Base-by-base conservation (phyloP, 2,329 filamentous ascomycete genomes). In the Sporothrix brasiliensis region DNA sequence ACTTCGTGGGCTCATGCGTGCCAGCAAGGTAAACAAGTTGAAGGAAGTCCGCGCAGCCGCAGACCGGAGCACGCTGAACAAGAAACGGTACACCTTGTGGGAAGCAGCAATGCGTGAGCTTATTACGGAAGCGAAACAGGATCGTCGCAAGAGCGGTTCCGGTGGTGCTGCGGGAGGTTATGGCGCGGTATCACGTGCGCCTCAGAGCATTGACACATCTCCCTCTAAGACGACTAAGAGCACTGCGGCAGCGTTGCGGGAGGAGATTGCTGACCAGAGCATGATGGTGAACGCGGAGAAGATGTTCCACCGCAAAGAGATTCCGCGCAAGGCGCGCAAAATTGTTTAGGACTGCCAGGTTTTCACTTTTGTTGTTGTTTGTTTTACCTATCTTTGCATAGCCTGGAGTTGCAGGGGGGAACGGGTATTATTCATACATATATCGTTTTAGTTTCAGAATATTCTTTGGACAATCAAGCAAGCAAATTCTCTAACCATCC, bases 21-120 rank as follows among this genome's bases (percentile, higher is more conserved):
- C 88, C 21, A 87, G 86, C 69, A 90, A 90, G 77, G 85, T 87
- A 74, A 86, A 87, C 66, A 87, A 87, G 74, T 87, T 89, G 74
- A 89, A 89, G 76, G 88, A 89, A 75, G 84, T 88, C 56, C 87
- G 86, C 74, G 81, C 83, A 2, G 78, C 85, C 2, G 87, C 88
- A 2, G 82, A 86, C 73, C 82, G 83, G 69, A 83, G 88, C 74
- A 76, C 79, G 2, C 79, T 83, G 24, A 85, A 84, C 58, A 86
- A 85, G 74, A 81, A 86, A 72, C 82, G 87, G 19, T 87, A 89
- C 74, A 79, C 85, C 7, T 78, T 88, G 4, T 90, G 88, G 88
- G 87, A 90, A 77, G 77, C 80, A 14, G 84, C 86, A 0, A 89
- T 90, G 87, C 83, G 83, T 67, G 83, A 85, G 53, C 81, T 89